Conservation (phyloP, 169 alveolate genomes). For the Plasmodium ovale region DNA sequence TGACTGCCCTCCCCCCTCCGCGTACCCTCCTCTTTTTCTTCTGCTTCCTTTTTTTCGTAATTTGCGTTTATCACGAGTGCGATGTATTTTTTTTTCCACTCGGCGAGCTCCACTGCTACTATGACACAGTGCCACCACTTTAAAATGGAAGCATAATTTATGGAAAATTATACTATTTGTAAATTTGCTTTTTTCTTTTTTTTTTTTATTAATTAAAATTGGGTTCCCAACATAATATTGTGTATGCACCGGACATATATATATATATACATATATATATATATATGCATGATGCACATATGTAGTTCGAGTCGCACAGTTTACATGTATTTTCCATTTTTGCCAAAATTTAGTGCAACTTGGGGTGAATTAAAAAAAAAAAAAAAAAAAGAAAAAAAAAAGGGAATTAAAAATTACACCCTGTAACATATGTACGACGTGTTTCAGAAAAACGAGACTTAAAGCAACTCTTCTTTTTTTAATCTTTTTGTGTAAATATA, state of each 20-base stretch:
- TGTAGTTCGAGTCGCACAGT: no score
- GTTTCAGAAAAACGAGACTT: no score
- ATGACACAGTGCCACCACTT: no score
- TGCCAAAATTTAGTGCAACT: not conserved
- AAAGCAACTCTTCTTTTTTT: no score
- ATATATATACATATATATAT: slow-evolving; percentile 1
- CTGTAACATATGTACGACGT: no score
- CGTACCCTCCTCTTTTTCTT: no score
- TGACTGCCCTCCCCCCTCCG: no score
- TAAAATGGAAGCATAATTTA: not conserved
- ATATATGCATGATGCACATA: slow-evolving; percentile 1
- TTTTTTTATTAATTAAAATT: slow-evolving; percentile 3
- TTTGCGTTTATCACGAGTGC: no score
- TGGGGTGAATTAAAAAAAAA: not conserved
- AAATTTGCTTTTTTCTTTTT: slow-evolving; percentile 18
- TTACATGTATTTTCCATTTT: not conserved
- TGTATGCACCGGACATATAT: not conserved
- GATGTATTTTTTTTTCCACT: not conserved
- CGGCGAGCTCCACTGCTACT: no score
- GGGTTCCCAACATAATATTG: not conserved
- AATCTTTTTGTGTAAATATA: not conserved
- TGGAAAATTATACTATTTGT: no score
- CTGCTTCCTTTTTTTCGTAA: no score
- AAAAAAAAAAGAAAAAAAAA: slow-evolving; percentile 14
- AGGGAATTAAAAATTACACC: not conserved